Evolutionary conservation across 2,329 filamentous ascomycete genomes (phyloP), one percentile per base, ranked within the genome.

Genomic region (Ophiostoma montium): DNA sequence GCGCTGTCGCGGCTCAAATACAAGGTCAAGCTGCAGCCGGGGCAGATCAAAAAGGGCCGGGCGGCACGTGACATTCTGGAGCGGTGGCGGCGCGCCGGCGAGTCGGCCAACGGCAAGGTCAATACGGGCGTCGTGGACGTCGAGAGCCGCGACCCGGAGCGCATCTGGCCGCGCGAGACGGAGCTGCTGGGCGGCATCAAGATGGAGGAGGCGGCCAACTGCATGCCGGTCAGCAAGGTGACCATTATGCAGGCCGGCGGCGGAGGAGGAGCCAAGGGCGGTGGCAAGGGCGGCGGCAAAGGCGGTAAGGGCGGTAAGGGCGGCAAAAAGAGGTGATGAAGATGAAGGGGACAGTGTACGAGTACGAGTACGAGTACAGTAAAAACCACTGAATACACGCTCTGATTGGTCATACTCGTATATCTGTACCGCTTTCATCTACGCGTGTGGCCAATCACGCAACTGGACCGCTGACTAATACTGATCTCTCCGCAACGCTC

Each of bases 21-120:
- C 70, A 94, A 94, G 65, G 86, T 82, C 48, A 98, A 98, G 70
- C 65, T 98, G 58, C 92, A 96, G 65, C 92, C 92, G 0, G 92
- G 92, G 0, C 67, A 80, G 0, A 75, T 82, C 55, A 98, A 96
- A 72, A 95, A 95, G 68, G 90, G 92, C 10, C 96, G 95, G 63
- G 89, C 88, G 0, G 80, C 95, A 44, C 86, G 86, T 62, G 90
- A 96, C 65, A 82, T 96, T 31, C 65, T 96, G n/a, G 79, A 82
- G 45, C 75, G 76, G 52, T 95, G 90, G 89, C 74, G 82, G 55
- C 53, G 50, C 2, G 55, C 49, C 0, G 65, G 71, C 18, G 86
- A 80, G 46, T 76, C 79, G 7, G 63, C 59, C 7, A 72, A 68
- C 59, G 63, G 60, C 9, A 72, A 68, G 60, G 80, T 35, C 21